Percentiles rank a stretch among this genome's conserved stretches.
These are phyloP conservation scores for Cyclotella atomus DNA, from an alignment of 108 stramenopile genomes.

Conservation along the genomic window DNA sequence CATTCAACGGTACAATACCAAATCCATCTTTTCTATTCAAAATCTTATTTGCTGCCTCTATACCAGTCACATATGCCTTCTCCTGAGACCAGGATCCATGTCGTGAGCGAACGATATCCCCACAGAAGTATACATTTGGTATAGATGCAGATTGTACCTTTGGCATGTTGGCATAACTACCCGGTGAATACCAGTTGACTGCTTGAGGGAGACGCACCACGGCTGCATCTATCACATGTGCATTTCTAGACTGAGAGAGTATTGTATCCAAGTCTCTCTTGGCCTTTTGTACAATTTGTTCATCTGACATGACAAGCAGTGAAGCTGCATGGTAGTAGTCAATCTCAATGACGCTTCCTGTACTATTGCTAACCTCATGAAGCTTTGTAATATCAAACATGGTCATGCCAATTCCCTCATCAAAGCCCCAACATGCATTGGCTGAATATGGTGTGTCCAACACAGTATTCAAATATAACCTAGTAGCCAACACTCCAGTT, in stretches of 20 bases:
- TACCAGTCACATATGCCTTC: slow-evolving; percentile 87
- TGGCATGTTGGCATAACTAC: slow-evolving; percentile 69
- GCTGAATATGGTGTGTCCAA: slow-evolving; percentile 71
- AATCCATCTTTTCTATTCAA: slow-evolving; percentile 23
- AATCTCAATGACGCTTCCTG: slow-evolving; percentile 67
- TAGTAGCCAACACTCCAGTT: slow-evolving; percentile 76
- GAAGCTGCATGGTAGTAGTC: slow-evolving; percentile 84
- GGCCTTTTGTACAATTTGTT: slow-evolving; percentile 68
- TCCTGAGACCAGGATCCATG: slow-evolving; percentile 90
- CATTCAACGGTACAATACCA: slow-evolving; percentile 57
- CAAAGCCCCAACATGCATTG: slow-evolving; percentile 90
- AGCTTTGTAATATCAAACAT: slow-evolving; percentile 79
- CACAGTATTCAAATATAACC: slow-evolving; percentile 65
- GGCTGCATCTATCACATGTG: slow-evolving; percentile 66
- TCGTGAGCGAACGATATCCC: slow-evolving; percentile 71
- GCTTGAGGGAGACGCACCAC: slow-evolving; percentile 66
- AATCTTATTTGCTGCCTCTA: slow-evolving; percentile 72
- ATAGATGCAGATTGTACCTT: slow-evolving; percentile 51
- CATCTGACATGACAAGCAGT: slow-evolving; percentile 69
- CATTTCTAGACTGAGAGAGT: slow-evolving; percentile 37
- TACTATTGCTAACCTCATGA: slow-evolving; percentile 46
- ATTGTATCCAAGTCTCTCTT: slow-evolving; percentile 66
- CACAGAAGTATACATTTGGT: slow-evolving; percentile 71
- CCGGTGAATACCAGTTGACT: slow-evolving; percentile 83
- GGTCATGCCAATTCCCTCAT: slow-evolving; percentile 82